phyloP scores from a whole-genome alignment of 495 filamentous ascomycete genomes.

The Penicillium chermesinum region DNA sequence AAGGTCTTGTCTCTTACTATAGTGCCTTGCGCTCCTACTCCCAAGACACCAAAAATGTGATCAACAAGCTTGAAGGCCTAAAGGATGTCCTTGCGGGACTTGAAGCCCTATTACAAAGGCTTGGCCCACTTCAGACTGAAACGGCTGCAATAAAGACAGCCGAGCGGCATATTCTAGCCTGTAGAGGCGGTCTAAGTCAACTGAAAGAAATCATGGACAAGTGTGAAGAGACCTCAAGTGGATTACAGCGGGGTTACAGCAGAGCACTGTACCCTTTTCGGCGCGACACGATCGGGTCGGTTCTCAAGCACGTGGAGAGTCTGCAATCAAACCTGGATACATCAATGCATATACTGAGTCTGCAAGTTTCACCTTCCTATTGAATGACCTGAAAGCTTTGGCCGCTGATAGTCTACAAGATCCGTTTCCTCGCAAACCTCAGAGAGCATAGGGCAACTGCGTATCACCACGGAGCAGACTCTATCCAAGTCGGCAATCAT shows the following conservation, averaged over 20 bases:
- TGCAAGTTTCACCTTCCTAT: too few species aligned
- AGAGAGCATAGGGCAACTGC: too few species aligned
- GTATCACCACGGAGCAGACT: too few species aligned
- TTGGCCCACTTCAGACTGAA: too few species aligned
- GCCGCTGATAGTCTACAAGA: too few species aligned
- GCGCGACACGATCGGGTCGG: conserved; percentile 6
- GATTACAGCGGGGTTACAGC: conserved; percentile 1
- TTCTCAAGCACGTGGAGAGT: conserved; percentile 7
- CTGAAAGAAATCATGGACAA: conserved; percentile 2
- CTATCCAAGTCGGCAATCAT: too few species aligned
- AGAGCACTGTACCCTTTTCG: conserved; percentile 12
- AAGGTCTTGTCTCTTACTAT: conserved; percentile 18
- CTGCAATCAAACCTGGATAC: conserved; percentile 12
- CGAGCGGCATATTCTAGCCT: conserved; percentile 5
- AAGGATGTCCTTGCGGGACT: background rate
- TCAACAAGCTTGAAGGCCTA: background rate
- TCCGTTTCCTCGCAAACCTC: too few species aligned
- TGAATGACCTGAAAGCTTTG: too few species aligned
- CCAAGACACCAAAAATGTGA: conserved; percentile 8
- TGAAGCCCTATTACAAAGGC: background rate
- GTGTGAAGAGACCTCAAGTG: background rate
- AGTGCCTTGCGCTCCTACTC: conserved; percentile 10
- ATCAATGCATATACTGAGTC: conserved; percentile 9
- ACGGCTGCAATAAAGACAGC: too few species aligned
- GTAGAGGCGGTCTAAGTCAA: conserved; percentile 2